These are phyloP conservation scores for Epichloe bromicola DNA, from an alignment of 2,329 filamentous ascomycete genomes.

Conservation along the genomic window DNA sequence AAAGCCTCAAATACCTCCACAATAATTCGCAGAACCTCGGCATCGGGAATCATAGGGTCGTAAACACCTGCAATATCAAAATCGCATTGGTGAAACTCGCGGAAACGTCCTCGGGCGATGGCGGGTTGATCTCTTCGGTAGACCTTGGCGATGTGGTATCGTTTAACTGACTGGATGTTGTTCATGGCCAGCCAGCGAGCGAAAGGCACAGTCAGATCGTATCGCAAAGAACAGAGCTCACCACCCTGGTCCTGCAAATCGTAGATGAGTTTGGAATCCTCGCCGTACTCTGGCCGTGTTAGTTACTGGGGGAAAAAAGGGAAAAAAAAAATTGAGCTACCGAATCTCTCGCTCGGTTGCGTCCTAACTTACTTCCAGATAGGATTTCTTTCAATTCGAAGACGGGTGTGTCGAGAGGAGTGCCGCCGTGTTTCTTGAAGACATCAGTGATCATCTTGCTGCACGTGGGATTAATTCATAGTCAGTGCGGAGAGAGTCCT, in stretches of 20 bases:
- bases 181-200: slow-evolving; percentile 93
- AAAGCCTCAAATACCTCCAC: slow-evolving; percentile 76
- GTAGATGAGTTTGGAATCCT: slow-evolving; percentile 87
- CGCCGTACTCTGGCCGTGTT: slow-evolving; percentile 53
- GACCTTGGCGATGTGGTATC: slow-evolving; percentile 92
- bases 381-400: slow-evolving; percentile 83
- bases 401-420: slow-evolving; percentile 68
- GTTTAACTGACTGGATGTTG: slow-evolving; percentile 71
- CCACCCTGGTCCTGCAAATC: slow-evolving; percentile 78
- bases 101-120: slow-evolving; percentile 83
- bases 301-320: not conserved
- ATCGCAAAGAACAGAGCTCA: slow-evolving; percentile 61
- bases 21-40: slow-evolving; percentile 74
- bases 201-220: slow-evolving; percentile 81
- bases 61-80: slow-evolving; percentile 85
- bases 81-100: slow-evolving; percentile 96
- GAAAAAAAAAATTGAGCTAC: not conserved
- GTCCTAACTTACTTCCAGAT: slow-evolving; percentile 40
- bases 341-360: not conserved
- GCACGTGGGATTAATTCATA: not conserved
- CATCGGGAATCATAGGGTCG: slow-evolving; percentile 85
- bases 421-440: slow-evolving; percentile 73
- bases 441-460: slow-evolving; percentile 55
- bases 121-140: slow-evolving; percentile 36
- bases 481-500: not conserved